Percentiles rank a stretch among this genome's conserved stretches.
phyloP scores from a whole-genome alignment of 208 protist genomes.

The Porcisia hertigi region DNA sequence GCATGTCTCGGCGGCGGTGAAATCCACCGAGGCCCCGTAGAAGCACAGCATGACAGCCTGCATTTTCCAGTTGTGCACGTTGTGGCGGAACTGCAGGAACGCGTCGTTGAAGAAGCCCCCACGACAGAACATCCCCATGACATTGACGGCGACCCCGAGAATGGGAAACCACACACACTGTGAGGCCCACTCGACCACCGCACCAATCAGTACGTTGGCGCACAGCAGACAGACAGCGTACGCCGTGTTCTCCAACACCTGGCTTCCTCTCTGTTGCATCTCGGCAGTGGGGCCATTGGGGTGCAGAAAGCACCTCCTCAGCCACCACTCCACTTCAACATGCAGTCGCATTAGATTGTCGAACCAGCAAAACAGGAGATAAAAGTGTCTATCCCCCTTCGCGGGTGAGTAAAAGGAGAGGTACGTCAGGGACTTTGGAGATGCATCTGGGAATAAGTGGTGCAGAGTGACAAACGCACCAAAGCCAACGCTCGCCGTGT shows the following conservation, averaged over 20 bases:
- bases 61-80: neutral
- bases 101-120: slow-evolving; percentile 2
- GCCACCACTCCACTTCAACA: neutral
- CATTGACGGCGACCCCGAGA: slow-evolving; percentile 3
- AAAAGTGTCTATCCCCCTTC: slow-evolving; percentile 5
- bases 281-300: neutral
- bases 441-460: slow-evolving; percentile 10
- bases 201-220: slow-evolving; percentile 21
- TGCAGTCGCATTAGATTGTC: slow-evolving; percentile 10
- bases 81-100: neutral
- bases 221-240: slow-evolving; percentile 20
- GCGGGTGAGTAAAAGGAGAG: slow-evolving; percentile 15
- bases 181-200: slow-evolving; percentile 15
- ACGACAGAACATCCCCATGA: neutral
- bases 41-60: slow-evolving; percentile 19
- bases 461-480: slow-evolving; percentile 13
- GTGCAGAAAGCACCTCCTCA: slow-evolving; percentile 15
- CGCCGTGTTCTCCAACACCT: slow-evolving; percentile 11
- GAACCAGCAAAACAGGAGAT: slow-evolving; percentile 20
- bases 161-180: slow-evolving; percentile 14
- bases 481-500: slow-evolving; percentile 20
- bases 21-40: slow-evolving; percentile 19
- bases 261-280: neutral
- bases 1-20: slow-evolving; percentile 11
- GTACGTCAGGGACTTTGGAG: slow-evolving; percentile 20